A percentile compares a stretch with the other conserved stretches of the same genome.
These are phyloP conservation scores for Penicillium italicum DNA, from an alignment of 2,329 filamentous ascomycete genomes.

Conservation along the genomic window DNA sequence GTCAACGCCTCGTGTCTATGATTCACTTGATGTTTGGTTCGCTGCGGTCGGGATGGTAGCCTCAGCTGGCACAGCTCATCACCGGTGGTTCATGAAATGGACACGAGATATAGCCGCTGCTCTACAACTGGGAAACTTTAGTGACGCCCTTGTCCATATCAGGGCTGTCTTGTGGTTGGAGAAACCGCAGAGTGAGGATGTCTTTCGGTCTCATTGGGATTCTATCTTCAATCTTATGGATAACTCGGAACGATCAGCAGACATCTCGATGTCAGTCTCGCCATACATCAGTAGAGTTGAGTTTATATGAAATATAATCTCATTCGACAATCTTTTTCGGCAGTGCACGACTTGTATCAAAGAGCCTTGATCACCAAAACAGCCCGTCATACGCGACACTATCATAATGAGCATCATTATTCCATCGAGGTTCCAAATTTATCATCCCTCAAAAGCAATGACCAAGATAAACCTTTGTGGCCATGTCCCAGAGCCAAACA, in stretches of 20 bases:
- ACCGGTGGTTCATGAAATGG: conserved; percentile 19
- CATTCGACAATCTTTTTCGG: not conserved
- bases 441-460: not conserved
- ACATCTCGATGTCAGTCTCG: not conserved
- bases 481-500: not conserved
- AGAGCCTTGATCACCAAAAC: not conserved
- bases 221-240: conserved; percentile 4
- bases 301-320: not conserved
- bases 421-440: not conserved
- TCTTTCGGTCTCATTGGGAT: conserved; percentile 22
- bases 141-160: conserved; percentile 12
- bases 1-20: conserved; percentile 2
- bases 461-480: not conserved
- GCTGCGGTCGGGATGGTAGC: conserved; percentile 41
- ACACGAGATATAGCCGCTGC: conserved; percentile 4
- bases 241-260: not conserved
- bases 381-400: not conserved
- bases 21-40: conserved; percentile 44
- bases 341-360: not conserved
- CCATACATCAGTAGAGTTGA: not conserved
- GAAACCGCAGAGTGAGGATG: conserved; percentile 10
- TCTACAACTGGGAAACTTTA: conserved; percentile 11
- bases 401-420: not conserved
- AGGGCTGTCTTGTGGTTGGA: conserved; percentile 24
- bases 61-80: conserved; percentile 16